A percentile compares a stretch with the other conserved stretches of the same genome.
Evolutionary conservation across 2,329 filamentous ascomycete genomes (phyloP).

Genomic region (Ophiocordyceps sinensis): DNA sequence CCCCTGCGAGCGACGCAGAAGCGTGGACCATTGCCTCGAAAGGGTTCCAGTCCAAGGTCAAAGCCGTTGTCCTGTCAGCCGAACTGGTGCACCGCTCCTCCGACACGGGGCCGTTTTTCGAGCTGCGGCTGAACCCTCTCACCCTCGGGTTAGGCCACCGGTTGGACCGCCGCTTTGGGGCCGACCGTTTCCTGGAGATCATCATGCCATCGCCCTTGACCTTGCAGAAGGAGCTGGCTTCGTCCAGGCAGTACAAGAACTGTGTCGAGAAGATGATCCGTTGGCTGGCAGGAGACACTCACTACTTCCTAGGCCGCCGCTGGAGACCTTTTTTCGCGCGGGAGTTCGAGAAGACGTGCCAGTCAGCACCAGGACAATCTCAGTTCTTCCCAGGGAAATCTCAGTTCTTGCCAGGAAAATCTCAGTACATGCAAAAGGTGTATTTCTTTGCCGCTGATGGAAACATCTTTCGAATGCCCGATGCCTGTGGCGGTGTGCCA

Average conservation of each 20-base stretch:
- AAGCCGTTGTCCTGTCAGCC: slow-evolving; percentile 28
- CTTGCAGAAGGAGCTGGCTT: slow-evolving; percentile 10
- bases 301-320: slow-evolving; percentile 28
- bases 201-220: slow-evolving; percentile 29
- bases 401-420: slow-evolving; percentile 13
- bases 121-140: slow-evolving; percentile 31
- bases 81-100: slow-evolving; percentile 22
- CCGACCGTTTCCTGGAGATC: slow-evolving; percentile 44
- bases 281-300: slow-evolving; percentile 16
- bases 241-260: slow-evolving; percentile 15
- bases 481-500: slow-evolving; percentile 6
- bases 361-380: slow-evolving; percentile 15
- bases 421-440: slow-evolving; percentile 15
- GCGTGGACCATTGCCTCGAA: slow-evolving; percentile 31
- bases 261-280: slow-evolving; percentile 13
- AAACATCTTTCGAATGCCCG: slow-evolving; percentile 18
- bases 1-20: slow-evolving; percentile 25
- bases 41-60: slow-evolving; percentile 18
- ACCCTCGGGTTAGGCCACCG: slow-evolving; percentile 35
- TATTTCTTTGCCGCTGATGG: slow-evolving; percentile 43
- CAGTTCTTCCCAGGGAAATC: slow-evolving; percentile 11
- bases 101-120: slow-evolving; percentile 25
- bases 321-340: slow-evolving; percentile 35
- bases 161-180: slow-evolving; percentile 38
- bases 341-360: slow-evolving; percentile 23